Evolutionary conservation across 345 rosid species (phyloP).

Genomic region (Gynandropsis gynandra): DNA sequence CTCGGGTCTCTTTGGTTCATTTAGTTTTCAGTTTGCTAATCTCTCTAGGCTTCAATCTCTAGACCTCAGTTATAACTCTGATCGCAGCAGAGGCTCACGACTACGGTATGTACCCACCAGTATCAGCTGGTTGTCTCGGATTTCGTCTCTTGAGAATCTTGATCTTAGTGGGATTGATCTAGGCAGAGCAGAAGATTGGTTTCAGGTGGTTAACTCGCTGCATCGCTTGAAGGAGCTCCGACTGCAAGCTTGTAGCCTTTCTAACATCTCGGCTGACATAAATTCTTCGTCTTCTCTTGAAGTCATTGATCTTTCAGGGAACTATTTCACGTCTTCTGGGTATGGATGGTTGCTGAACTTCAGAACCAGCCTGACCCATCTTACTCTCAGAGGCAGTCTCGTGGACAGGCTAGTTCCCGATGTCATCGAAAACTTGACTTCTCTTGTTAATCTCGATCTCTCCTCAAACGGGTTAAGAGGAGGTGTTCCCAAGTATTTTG

Average conservation of each 20-base stretch:
- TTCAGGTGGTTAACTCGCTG: neutral
- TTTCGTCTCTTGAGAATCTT: constrained; percentile 4
- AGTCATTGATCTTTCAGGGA: neutral
- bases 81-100: neutral
- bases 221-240: constrained; percentile 1
- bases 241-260: neutral
- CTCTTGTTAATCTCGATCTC: constrained; percentile 16
- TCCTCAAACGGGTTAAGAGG: constrained; percentile 3
- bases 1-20: neutral
- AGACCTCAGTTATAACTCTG: constrained; percentile 1
- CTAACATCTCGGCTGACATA: neutral
- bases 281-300: neutral
- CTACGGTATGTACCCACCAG: neutral
- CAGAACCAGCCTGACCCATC: constrained; percentile 4
- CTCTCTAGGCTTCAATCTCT: constrained; percentile 17
- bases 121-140: constrained; percentile 18
- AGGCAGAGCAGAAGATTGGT: too few species aligned
- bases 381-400: neutral
- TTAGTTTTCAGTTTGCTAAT: constrained; percentile 20
- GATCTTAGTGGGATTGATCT: too few species aligned
- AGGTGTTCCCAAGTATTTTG: constrained; percentile 14
- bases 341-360: constrained; percentile 4
- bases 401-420: constrained; percentile 2
- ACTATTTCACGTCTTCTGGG: neutral
- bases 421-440: constrained; percentile 4